Evolutionary conservation across 352 stramenopile species (phyloP), one percentile per base, ranked within the genome.

Genomic region (Globisporangium cederbergense): DNA sequence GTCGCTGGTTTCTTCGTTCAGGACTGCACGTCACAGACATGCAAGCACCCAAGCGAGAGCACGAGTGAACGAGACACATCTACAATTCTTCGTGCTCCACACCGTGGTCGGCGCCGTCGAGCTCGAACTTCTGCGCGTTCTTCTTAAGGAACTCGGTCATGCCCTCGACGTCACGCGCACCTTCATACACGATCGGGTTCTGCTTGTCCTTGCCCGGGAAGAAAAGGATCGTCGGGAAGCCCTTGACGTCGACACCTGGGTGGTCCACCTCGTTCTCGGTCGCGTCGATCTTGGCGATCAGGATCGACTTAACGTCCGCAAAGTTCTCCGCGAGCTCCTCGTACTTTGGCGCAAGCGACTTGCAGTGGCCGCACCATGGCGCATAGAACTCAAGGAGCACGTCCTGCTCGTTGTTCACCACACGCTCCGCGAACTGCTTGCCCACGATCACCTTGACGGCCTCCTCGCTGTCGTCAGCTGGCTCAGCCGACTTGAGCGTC

Each of bases 251-350:
- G 34, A 98, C 88, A 38, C 83, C 82, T 5, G 83, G 68, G 75
- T 95, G 75, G 79, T 98, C 93, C 34, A 98, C 82, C 75, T 98
- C 96, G 79, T 98, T 98, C 58, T 91, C 91, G 3, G 93, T 98
- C 40, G 92, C 82, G 72, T 98, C 96, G 73, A 98, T 98, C 90
- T 98, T 98, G 66, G 86, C 94, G 69, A 98, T 97, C 46, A 98
- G 63, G 47, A 98, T 89, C 67, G 82, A 93, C 65, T 97, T 86
- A 36, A 97, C 89, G 58, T 96, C 81, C 2, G 85, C 79, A 64
- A 97, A 97, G 54, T 79, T 84, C 73, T 95, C 86, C 25, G 86
- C 91, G 58, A 97, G 77, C 74, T 97, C 89, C 66, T 97, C 89
- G 74, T 95, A 97, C 73, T 90, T 91, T 51, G 92, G 92, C 10